A percentile compares a stretch with the other conserved stretches of the same genome.
phyloP scores from a whole-genome alignment of 768 basidiomycete species.

The Punctularia strigosozonata region DNA sequence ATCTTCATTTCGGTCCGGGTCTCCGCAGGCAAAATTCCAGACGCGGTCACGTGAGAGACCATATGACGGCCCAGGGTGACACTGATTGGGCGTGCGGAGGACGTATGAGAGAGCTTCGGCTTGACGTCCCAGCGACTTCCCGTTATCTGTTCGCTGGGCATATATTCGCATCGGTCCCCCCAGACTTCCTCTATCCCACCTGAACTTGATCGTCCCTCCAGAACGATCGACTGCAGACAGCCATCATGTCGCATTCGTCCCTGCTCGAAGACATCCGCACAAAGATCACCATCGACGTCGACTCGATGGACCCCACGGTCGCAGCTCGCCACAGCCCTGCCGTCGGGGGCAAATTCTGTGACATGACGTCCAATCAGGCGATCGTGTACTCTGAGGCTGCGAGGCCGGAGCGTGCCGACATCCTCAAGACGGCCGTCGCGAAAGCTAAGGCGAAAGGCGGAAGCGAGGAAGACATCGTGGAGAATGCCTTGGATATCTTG shows the following conservation, averaged over 20 bases:
- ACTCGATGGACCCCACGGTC: conserved; percentile 34
- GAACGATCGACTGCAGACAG: no score
- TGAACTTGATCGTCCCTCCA: no score
- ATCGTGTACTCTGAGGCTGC: conserved; percentile 25
- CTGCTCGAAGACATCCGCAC: conserved; percentile 28
- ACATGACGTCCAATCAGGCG: conserved; percentile 42
- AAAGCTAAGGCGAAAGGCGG: conserved; percentile 9
- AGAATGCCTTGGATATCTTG: conserved; percentile 26
- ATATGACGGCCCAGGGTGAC: no score
- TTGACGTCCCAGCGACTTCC: no score
- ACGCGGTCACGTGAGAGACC: no score
- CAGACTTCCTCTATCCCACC: no score
- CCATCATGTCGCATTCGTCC: conserved; percentile 9
- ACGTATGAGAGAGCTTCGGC: no score
- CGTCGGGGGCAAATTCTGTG: conserved; percentile 19
- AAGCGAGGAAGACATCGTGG: conserved; percentile 15
- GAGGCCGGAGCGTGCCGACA: conserved; percentile 18
- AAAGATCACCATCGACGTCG: conserved; percentile 29
- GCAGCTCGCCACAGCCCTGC: conserved; percentile 20
- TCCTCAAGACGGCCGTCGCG: conserved; percentile 23
- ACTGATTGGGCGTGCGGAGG: no score
- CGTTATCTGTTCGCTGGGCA: no score
- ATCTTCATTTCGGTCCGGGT: no score
- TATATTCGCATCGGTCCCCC: no score
- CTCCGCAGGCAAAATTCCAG: no score